A percentile compares a stretch with the other conserved stretches of the same genome.
Evolutionary conservation across 352 stramenopile species (phyloP).

Genomic region (Pythium phragmitis): DNA sequence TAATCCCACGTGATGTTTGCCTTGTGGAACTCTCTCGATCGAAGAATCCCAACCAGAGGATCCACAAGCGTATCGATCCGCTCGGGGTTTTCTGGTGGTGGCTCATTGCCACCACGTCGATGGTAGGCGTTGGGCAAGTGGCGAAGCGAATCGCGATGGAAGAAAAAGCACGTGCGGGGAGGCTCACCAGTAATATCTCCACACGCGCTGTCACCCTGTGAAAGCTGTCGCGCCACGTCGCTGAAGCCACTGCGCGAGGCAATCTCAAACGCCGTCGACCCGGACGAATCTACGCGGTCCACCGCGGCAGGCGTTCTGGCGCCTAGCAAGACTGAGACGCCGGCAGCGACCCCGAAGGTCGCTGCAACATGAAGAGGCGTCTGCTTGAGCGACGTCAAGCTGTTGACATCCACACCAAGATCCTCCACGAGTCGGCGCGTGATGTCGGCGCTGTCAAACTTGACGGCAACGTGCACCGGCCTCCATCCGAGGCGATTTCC

Average conservation of each 20-base stretch:
- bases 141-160: conserved; percentile 67
- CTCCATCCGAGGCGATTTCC: conserved; percentile 66
- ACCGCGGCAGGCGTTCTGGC: conserved; percentile 31
- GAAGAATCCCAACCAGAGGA: conserved; percentile 65
- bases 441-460: conserved; percentile 43
- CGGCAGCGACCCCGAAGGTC: conserved; percentile 39
- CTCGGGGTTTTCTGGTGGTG: conserved; percentile 89
- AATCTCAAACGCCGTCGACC: conserved; percentile 48
- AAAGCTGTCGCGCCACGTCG: conserved; percentile 32
- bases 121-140: conserved; percentile 80
- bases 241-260: conserved; percentile 43
- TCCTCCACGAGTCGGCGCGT: conserved; percentile 34
- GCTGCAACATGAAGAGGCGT: conserved; percentile 73
- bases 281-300: conserved; percentile 43
- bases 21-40: conserved; percentile 64
- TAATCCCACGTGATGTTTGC: conserved; percentile 60
- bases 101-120: conserved; percentile 57
- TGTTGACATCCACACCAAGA: conserved; percentile 48
- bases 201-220: background rate
- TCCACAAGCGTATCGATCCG: conserved; percentile 87
- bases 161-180: conserved; percentile 60
- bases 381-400: conserved; percentile 47
- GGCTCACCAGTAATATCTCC: background rate
- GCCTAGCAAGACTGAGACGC: conserved; percentile 47
- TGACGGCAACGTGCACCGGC: conserved; percentile 67